Conservation (phyloP, 108 stramenopile genomes). For the Cyclostephanos invisitatus region DNA sequence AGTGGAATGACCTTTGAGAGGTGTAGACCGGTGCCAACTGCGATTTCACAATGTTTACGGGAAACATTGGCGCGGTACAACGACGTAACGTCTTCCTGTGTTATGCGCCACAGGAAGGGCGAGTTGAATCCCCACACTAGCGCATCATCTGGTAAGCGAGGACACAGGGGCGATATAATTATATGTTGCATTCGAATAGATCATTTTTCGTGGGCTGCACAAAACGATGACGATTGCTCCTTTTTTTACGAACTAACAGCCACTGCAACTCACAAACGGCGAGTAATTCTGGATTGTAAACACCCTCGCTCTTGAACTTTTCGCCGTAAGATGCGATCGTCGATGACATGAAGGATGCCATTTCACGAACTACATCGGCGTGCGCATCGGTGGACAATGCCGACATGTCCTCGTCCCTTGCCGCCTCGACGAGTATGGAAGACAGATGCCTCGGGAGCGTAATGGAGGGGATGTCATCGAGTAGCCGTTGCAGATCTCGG, state of each 20-base stretch:
- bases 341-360: slow-evolving; percentile 6
- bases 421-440: not conserved
- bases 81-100: slow-evolving; percentile 21
- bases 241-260: not conserved
- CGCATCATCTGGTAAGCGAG: slow-evolving; percentile 22
- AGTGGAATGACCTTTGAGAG: not conserved
- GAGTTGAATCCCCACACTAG: slow-evolving; percentile 48
- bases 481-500: not conserved
- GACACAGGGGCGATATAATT: not conserved
- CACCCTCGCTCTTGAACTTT: slow-evolving; percentile 14
- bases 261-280: slow-evolving; percentile 16
- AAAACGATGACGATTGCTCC: not conserved
- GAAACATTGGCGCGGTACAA: slow-evolving; percentile 24
- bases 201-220: not conserved
- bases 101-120: slow-evolving; percentile 39
- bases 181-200: not conserved
- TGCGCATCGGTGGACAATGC: not conserved
- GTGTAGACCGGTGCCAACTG: slow-evolving; percentile 41
- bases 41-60: slow-evolving; percentile 31
- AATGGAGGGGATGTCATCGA: not conserved
- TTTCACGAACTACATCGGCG: not conserved
- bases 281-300: slow-evolving; percentile 19
- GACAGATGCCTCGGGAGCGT: not conserved
- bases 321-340: not conserved
- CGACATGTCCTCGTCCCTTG: not conserved